Evolutionary conservation across 2,329 filamentous ascomycete genomes (phyloP).

Genomic region (Zasmidium cellare): DNA sequence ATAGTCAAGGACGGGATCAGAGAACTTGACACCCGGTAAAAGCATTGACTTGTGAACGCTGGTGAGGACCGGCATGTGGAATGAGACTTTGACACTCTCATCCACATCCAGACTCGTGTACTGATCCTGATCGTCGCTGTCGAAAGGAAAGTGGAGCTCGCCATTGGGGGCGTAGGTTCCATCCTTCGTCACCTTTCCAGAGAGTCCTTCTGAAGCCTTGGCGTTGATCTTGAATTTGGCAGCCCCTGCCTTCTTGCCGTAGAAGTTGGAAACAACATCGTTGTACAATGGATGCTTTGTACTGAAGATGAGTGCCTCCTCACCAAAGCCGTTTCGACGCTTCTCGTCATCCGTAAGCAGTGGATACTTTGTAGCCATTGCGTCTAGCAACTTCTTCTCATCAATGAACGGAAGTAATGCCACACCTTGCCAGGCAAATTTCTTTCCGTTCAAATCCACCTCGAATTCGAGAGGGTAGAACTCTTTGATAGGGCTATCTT

Average conservation of each 20-base stretch:
- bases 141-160: constrained; percentile 50
- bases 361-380: constrained; percentile 81
- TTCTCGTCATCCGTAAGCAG: constrained; percentile 74
- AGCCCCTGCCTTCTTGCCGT: constrained; percentile 79
- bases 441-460: constrained; percentile 94
- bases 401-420: constrained; percentile 95
- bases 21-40: constrained; percentile 76
- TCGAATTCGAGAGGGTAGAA: constrained; percentile 96
- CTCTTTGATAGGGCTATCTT: constrained; percentile 89
- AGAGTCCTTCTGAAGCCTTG: constrained; percentile 71
- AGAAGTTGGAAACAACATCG: constrained; percentile 80
- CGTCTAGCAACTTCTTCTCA: constrained; percentile 77
- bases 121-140: constrained; percentile 59
- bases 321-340: constrained; percentile 75
- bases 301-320: constrained; percentile 80
- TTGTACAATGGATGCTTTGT: constrained; percentile 84
- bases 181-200: constrained; percentile 79
- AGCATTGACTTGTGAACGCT: constrained; percentile 92
- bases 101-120: constrained; percentile 71
- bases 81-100: constrained; percentile 83
- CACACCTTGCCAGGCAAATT: constrained; percentile 97
- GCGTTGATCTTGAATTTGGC: constrained; percentile 72
- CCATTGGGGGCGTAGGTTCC: constrained; percentile 82
- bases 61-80: constrained; percentile 72
- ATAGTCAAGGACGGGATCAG: constrained; percentile 69